phyloP scores from a whole-genome alignment of 2,329 filamentous ascomycete species.

The Colletotrichum plurivorum region DNA sequence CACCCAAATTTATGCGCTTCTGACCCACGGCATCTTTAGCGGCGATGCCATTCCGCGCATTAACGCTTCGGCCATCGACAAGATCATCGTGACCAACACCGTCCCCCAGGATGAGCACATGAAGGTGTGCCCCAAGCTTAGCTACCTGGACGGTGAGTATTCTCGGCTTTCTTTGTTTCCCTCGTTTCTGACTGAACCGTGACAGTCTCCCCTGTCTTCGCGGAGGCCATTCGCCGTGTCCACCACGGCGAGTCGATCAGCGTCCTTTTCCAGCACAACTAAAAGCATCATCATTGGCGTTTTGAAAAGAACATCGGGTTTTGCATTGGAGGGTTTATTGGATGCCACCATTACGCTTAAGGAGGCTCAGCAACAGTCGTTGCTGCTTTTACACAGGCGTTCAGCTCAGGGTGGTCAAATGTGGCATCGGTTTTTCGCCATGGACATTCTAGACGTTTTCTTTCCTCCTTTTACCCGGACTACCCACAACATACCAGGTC shows the following conservation, averaged over 20 bases:
- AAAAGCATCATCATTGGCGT: constrained; percentile 40
- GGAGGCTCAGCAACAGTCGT: constrained; percentile 31
- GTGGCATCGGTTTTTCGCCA: constrained; percentile 31
- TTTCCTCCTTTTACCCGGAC: constrained; percentile 8
- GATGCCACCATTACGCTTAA: constrained; percentile 34
- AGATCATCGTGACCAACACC: constrained; percentile 94
- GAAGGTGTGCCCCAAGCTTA: constrained; percentile 85
- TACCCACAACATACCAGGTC: constrained; percentile 32
- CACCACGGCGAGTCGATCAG: constrained; percentile 99
- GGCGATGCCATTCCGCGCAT: constrained; percentile 95
- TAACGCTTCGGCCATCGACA: constrained; percentile 93
- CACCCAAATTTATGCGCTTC: constrained; percentile 88
- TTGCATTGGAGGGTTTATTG: constrained; percentile 41
- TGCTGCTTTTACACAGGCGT: constrained; percentile 36
- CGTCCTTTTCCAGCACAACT: constrained; percentile 76
- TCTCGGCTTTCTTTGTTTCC: not conserved
- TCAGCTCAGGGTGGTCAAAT: constrained; percentile 36
- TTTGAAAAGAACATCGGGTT: constrained; percentile 38
- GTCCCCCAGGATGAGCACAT: constrained; percentile 89
- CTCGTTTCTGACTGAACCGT: constrained; percentile 14
- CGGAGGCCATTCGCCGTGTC: constrained; percentile 94
- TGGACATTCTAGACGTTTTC: constrained; percentile 38
- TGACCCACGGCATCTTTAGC: constrained; percentile 95
- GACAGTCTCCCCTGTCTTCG: constrained; percentile 84
- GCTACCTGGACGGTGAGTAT: constrained; percentile 79